Conservation (phyloP, 2,329 filamentous ascomycete species). For the Colletotrichum tropicicola region DNA sequence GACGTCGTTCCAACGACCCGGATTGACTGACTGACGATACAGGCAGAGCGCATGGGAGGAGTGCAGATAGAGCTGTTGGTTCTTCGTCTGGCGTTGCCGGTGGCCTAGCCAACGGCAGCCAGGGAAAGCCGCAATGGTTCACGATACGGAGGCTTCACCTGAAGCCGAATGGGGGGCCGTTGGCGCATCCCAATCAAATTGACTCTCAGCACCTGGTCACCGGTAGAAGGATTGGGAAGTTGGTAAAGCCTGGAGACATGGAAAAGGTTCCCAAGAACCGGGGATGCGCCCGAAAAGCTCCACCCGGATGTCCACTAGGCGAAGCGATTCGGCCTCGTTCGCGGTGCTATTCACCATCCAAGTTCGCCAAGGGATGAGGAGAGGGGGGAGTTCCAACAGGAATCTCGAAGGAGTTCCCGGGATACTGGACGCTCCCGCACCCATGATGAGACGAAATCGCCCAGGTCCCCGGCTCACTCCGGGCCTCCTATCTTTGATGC, state of each 20-base stretch:
- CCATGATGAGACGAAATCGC: constrained; percentile 19
- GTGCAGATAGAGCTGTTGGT: constrained; percentile 17
- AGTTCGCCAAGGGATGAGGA: not conserved
- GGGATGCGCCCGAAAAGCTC: not conserved
- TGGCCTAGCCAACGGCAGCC: not conserved
- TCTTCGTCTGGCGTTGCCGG: not conserved
- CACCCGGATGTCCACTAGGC: not conserved
- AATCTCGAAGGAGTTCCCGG: not conserved
- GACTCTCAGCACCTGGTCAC: constrained; percentile 17
- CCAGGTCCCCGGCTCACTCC: constrained; percentile 18
- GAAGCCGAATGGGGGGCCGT: not conserved
- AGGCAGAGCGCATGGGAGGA: not conserved
- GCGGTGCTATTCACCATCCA: not conserved
- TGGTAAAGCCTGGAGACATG: not conserved
- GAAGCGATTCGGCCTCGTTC: not conserved
- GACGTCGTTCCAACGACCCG: constrained; percentile 16
- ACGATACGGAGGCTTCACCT: constrained; percentile 10
- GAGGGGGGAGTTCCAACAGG: no score
- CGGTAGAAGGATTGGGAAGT: constrained; percentile 26
- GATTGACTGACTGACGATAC: constrained; percentile 2
- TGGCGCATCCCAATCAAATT: constrained; percentile 20
- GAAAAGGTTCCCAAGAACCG: constrained; percentile 21
- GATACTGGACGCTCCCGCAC: not conserved
- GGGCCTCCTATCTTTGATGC: no score
- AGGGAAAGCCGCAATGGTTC: not conserved